Conservation (phyloP, 2,329 filamentous ascomycete species). For the Onygena corvina region DNA sequence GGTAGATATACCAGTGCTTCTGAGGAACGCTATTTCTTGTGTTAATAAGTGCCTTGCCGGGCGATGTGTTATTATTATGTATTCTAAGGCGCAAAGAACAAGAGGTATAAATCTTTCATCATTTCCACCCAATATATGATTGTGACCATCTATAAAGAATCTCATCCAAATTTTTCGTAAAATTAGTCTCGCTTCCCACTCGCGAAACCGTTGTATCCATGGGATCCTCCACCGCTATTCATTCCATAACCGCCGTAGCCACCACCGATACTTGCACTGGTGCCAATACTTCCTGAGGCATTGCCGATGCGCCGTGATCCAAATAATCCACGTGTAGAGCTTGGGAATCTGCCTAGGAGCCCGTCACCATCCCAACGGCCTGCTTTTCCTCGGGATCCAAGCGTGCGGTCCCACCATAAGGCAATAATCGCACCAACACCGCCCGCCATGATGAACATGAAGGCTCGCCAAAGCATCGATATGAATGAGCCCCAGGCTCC, state of each 20-base stretch:
- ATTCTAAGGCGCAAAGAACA: too few relatives aligned
- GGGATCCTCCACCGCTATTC: slow-evolving; percentile 23
- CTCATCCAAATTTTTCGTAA: too few relatives aligned
- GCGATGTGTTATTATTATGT: too few relatives aligned
- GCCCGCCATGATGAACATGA: slow-evolving; percentile 25
- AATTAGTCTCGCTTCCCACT: slow-evolving; percentile 34
- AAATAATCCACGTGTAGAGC: slow-evolving; percentile 18
- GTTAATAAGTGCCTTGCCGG: too few relatives aligned
- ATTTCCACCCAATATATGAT: too few relatives aligned
- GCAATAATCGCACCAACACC: slow-evolving; percentile 27
- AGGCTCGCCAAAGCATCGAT: slow-evolving; percentile 15
- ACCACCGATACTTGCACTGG: slow-evolving; percentile 31
- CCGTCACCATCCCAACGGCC: slow-evolving; percentile 36
- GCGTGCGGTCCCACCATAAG: slow-evolving; percentile 29
- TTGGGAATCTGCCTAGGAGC: slow-evolving; percentile 25
- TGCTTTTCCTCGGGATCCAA: slow-evolving; percentile 16
- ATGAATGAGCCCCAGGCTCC: background rate
- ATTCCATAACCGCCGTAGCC: slow-evolving; percentile 47
- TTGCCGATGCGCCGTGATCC: slow-evolving; percentile 40
- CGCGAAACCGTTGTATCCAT: slow-evolving; percentile 23
- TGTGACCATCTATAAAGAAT: too few relatives aligned
- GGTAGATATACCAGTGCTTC: too few relatives aligned
- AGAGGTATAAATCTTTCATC: too few relatives aligned
- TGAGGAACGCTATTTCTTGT: too few relatives aligned
- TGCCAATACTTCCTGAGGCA: slow-evolving; percentile 34